Conservation (phyloP, 345 rosid species). For the Sisymbrium altissimum region DNA sequence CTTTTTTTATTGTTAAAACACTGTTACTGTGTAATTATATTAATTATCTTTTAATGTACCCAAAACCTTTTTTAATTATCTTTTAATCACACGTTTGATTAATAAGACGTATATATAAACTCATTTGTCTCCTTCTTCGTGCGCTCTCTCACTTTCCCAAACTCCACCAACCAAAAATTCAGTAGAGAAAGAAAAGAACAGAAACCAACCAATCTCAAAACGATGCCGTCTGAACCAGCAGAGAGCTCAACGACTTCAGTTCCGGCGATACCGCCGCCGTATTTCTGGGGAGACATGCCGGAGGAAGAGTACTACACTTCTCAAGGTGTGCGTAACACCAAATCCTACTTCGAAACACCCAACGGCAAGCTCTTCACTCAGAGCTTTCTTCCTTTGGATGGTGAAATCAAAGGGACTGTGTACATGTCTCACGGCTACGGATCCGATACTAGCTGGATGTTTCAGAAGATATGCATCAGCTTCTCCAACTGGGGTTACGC, state of each 20-base stretch:
- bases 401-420: conserved; percentile 66
- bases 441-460: conserved; percentile 90
- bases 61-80: neutral
- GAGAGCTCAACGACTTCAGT: conserved; percentile 22
- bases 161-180: conserved; percentile 5
- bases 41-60: too few species aligned
- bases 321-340: conserved; percentile 68
- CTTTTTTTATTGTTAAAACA: too few species aligned
- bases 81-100: neutral
- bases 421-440: conserved; percentile 92
- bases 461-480: conserved; percentile 85
- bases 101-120: neutral
- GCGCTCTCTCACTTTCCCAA: neutral
- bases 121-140: neutral
- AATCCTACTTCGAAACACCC: conserved; percentile 83
- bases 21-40: too few species aligned
- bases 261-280: conserved; percentile 27
- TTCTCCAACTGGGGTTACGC: conserved; percentile 90
- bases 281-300: conserved; percentile 89
- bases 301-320: conserved; percentile 87
- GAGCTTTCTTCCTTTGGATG: conserved; percentile 71
- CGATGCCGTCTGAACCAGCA: conserved; percentile 32
- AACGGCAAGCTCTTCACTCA: conserved; percentile 83
- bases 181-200: neutral
- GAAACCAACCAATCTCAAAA: neutral